Base-by-base conservation (phyloP, 139 green algal species). In the Picochlorum sp. region DNA sequence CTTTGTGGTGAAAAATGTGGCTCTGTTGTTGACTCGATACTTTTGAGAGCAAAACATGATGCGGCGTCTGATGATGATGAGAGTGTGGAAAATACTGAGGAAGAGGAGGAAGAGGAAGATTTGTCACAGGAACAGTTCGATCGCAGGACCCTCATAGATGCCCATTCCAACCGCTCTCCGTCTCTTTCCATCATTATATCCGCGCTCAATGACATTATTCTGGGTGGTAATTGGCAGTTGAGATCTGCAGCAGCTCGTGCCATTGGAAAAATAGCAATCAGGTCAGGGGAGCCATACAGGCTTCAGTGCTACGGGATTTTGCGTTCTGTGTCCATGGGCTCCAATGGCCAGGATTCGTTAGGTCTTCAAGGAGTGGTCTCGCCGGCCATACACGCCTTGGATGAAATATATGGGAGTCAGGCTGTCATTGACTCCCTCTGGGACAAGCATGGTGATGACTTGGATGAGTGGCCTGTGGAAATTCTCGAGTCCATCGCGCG, bases 241-340 rank as follows among this genome's bases (percentile, higher is more conserved):
- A 55, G 79, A 30, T 11, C 73, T 34, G 67, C 79, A 41, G 69
- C 67, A 28, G 71, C 45, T 4, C 70, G 76, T 60, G 77, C 80
- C 4, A 47, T 86, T 24, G 68, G 71, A 49, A 86, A 82, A 70
- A 77, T 95, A 9, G 88, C 83, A 1, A 81, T 95, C 11, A 70
- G 86, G 1, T 88, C 77, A 1, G 78, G 82, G 4, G 88, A 95
- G 71, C 88, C 88, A 2, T 93, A 86, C 72, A 73, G 87, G 20
- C 80, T 95, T 49, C 88, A 92, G 60, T 83, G 76, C 71, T 95
- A 95, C 74, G 63, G 56, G 49, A 70, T 89, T 45, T 80, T 94
- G 58, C 52, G 61, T 4, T 54, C 73, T 14, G 38, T 66, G 1
- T 49, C 38, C 15, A 57, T 44, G n/a, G 49, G 49, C 3, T 60